Evolutionary conservation across 2,329 filamentous ascomycete species (phyloP).

Genomic region (Nigrospora sphaerica): DNA sequence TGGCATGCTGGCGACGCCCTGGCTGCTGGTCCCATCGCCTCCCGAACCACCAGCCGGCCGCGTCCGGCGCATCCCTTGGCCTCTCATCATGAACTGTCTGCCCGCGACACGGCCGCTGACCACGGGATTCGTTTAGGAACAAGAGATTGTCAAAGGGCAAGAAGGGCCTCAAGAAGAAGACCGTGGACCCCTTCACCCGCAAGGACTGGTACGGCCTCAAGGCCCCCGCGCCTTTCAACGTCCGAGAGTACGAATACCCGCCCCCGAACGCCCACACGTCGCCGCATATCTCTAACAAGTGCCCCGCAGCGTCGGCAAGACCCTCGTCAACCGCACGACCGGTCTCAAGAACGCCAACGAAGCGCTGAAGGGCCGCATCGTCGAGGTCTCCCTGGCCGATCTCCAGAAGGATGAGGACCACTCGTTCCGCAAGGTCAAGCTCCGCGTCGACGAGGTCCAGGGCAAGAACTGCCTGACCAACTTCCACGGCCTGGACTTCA

Average conservation of each 20-base stretch:
- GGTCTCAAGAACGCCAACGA: constrained; percentile 99
- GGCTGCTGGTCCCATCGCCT: no score
- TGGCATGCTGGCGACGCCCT: no score
- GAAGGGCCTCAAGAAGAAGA: constrained; percentile 99
- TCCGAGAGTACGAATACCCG: constrained; percentile 74
- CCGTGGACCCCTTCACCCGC: constrained; percentile 91
- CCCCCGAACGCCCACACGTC: constrained; percentile 4
- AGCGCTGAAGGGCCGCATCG: constrained; percentile 94
- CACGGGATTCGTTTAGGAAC: constrained; percentile 58
- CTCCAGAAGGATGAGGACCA: constrained; percentile 99
- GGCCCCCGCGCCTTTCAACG: constrained; percentile 91
- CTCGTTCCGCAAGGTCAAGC: constrained; percentile 99
- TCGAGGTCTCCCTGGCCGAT: constrained; percentile 98
- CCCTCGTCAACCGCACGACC: constrained; percentile 97
- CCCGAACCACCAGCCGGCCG: no score
- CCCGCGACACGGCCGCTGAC: constrained; percentile 16
- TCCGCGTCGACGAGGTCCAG: constrained; percentile 97
- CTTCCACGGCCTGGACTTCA: constrained; percentile 99
- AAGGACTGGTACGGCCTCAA: constrained; percentile 99
- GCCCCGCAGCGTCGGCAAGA: constrained; percentile 86
- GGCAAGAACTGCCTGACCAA: constrained; percentile 99
- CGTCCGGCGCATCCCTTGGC: neutral
- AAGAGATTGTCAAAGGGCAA: constrained; percentile 99
- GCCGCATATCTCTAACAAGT: constrained; percentile 14
- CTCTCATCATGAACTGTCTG: neutral